phyloP scores from a whole-genome alignment of 1,284 basidiomycete species.

The Polyporus tsugae region DNA sequence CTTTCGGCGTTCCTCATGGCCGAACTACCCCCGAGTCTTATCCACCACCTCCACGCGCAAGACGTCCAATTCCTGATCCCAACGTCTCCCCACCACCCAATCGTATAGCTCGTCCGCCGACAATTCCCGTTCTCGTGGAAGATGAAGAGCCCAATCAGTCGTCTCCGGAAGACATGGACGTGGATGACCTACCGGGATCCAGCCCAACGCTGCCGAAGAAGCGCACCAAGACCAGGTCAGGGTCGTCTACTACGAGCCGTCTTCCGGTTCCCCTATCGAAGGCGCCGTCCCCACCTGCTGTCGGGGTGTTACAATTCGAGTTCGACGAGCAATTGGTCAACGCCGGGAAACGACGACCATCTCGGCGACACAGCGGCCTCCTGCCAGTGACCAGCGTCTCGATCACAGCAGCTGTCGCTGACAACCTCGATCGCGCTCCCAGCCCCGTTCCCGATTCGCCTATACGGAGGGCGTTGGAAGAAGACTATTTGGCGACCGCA shows the following conservation, averaged over 20 bases:
- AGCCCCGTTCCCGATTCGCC: slow-evolving; percentile 77
- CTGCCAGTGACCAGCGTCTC: slow-evolving; percentile 47
- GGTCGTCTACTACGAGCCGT: slow-evolving; percentile 44
- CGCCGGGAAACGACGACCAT: slow-evolving; percentile 56
- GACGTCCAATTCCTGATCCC: slow-evolving; percentile 50
- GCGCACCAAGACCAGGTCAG: slow-evolving; percentile 41
- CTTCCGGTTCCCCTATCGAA: slow-evolving; percentile 54
- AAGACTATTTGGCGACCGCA: slow-evolving; percentile 56
- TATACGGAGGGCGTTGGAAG: slow-evolving; percentile 63
- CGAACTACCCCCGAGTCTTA: slow-evolving; percentile 48
- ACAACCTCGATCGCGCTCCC: slow-evolving; percentile 50
- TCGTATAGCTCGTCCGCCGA: slow-evolving; percentile 71
- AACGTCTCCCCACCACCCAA: slow-evolving; percentile 57
- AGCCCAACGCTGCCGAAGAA: slow-evolving; percentile 45
- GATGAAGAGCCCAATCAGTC: slow-evolving; percentile 62
- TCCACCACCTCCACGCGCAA: slow-evolving; percentile 57
- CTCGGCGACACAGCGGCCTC: slow-evolving; percentile 73
- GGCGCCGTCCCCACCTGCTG: slow-evolving; percentile 42
- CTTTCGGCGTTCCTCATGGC: slow-evolving; percentile 54
- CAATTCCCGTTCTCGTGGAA: slow-evolving; percentile 70
- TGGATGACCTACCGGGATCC: slow-evolving; percentile 51
- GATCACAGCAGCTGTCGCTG: slow-evolving; percentile 40
- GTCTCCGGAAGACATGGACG: slow-evolving; percentile 44
- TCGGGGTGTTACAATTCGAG: slow-evolving; percentile 39
- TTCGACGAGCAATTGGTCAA: slow-evolving; percentile 43